Evolutionary conservation across 345 rosid genomes (phyloP).

Genomic region (Dipteronia sinensis): DNA sequence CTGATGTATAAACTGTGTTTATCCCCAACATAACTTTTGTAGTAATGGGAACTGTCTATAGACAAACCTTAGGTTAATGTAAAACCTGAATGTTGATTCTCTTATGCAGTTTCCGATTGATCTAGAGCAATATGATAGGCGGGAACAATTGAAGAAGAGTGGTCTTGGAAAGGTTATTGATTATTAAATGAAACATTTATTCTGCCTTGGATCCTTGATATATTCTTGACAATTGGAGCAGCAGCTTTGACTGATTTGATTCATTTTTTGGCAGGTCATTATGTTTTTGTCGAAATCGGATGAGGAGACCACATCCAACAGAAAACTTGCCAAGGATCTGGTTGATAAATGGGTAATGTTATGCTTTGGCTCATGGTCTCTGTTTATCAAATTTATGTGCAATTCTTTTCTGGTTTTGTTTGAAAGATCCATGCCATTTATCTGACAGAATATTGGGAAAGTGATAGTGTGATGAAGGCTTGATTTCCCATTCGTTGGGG

Average conservation of each 20-base stretch:
- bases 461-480: neutral
- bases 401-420: neutral
- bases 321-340: conserved; percentile 94
- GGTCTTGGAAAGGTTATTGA: conserved; percentile 91
- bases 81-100: conserved; percentile 25
- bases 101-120: conserved; percentile 82
- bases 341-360: conserved; percentile 94
- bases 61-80: neutral
- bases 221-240: neutral
- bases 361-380: conserved; percentile 3
- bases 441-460: neutral
- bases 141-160: conserved; percentile 92
- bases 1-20: conserved; percentile 56
- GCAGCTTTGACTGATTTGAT: conserved; percentile 17
- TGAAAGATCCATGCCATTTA: neutral
- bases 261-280: conserved; percentile 61
- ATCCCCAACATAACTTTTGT: conserved; percentile 4
- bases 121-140: conserved; percentile 91
- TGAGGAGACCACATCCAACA: conserved; percentile 92
- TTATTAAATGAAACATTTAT: conserved; percentile 5
- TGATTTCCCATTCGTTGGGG: neutral
- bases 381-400: neutral
- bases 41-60: conserved; percentile 11
- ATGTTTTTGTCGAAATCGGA: conserved; percentile 97
- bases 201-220: neutral